Evolutionary conservation across 2,329 filamentous ascomycete genomes (phyloP).

Genomic region (Immersiporthe knoxdaviesiana): DNA sequence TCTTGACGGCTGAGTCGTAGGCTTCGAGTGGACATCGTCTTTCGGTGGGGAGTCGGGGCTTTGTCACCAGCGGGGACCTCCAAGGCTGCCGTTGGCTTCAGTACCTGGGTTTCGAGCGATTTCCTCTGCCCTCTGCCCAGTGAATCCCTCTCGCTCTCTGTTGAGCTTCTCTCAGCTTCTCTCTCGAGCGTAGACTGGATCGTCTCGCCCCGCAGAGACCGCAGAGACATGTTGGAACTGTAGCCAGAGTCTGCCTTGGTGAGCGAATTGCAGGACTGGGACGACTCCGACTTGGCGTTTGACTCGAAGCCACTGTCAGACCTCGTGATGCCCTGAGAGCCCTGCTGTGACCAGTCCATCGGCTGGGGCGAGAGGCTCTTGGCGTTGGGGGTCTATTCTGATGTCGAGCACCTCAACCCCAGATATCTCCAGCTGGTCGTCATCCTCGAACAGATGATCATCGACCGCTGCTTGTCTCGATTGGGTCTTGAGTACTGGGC

Average conservation of each 20-base stretch:
- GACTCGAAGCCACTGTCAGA: constrained; percentile 56
- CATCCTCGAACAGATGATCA: constrained; percentile 51
- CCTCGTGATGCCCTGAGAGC: constrained; percentile 37
- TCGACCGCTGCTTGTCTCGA: constrained; percentile 54
- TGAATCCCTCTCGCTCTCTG: constrained; percentile 16
- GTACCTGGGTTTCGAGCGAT: constrained; percentile 28
- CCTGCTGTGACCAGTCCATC: constrained; percentile 31
- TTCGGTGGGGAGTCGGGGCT: constrained; percentile 42
- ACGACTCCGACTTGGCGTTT: constrained; percentile 47
- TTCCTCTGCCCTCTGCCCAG: constrained; percentile 7
- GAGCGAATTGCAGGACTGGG: constrained; percentile 46
- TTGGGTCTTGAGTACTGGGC: constrained; percentile 46
- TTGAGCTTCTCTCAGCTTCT: constrained; percentile 30
- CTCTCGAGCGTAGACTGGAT: constrained; percentile 38
- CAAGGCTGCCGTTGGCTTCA: constrained; percentile 20
- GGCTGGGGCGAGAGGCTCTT: constrained; percentile 41
- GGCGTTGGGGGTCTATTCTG: constrained; percentile 48
- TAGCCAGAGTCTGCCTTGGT: constrained; percentile 65
- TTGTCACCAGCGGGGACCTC: constrained; percentile 27
- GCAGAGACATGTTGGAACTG: constrained; percentile 61
- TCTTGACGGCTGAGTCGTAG: constrained; percentile 12
- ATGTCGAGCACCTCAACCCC: constrained; percentile 45
- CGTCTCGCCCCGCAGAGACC: constrained; percentile 50
- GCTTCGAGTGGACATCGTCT: constrained; percentile 32
- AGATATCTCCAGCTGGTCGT: constrained; percentile 39